A percentile compares a stretch with the other conserved stretches of the same genome.
Conservation (phyloP, 2,329 filamentous ascomycete species). For the Falciphora oryzae region DNA sequence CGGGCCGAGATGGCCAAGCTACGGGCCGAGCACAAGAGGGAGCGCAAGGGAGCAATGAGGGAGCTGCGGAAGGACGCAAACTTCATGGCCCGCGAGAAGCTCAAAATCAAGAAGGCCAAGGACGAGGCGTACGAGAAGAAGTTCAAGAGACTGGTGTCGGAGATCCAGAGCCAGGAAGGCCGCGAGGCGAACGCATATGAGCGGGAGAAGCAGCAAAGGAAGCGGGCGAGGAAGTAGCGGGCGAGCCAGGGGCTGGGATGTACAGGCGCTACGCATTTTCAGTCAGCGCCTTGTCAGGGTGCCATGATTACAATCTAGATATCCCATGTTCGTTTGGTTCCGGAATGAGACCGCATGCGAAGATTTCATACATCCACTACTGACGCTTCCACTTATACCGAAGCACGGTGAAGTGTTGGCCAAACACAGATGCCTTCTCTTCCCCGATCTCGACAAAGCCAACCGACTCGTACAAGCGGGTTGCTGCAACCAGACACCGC, state of each 20-base stretch:
- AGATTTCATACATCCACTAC: neutral
- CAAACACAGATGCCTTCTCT: neutral
- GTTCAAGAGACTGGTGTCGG: constrained; percentile 83
- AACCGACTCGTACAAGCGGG: constrained; percentile 20
- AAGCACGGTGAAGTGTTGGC: neutral
- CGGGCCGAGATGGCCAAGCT: constrained; percentile 80
- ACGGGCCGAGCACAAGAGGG: constrained; percentile 85
- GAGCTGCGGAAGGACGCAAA: constrained; percentile 93
- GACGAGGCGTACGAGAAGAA: constrained; percentile 96
- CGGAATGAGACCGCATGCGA: neutral
- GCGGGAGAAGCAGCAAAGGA: constrained; percentile 71
- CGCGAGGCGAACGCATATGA: constrained; percentile 83
- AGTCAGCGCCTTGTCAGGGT: too few relatives aligned
- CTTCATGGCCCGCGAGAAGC: constrained; percentile 85
- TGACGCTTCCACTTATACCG: neutral
- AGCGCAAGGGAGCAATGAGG: constrained; percentile 89
- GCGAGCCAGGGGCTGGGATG: neutral
- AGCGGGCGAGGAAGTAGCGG: constrained; percentile 49
- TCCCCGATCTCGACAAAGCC: constrained; percentile 18
- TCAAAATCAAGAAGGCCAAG: constrained; percentile 87
- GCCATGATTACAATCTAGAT: neutral
- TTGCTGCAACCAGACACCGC: constrained; percentile 18
- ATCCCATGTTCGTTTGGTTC: too few relatives aligned
- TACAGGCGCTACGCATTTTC: too few relatives aligned
- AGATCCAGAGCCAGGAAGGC: constrained; percentile 94